Percentiles rank a stretch among this genome's conserved stretches.
These are phyloP conservation scores for Phytophthora podocarpi DNA, from an alignment of 352 stramenopile species.

Conservation along the genomic window DNA sequence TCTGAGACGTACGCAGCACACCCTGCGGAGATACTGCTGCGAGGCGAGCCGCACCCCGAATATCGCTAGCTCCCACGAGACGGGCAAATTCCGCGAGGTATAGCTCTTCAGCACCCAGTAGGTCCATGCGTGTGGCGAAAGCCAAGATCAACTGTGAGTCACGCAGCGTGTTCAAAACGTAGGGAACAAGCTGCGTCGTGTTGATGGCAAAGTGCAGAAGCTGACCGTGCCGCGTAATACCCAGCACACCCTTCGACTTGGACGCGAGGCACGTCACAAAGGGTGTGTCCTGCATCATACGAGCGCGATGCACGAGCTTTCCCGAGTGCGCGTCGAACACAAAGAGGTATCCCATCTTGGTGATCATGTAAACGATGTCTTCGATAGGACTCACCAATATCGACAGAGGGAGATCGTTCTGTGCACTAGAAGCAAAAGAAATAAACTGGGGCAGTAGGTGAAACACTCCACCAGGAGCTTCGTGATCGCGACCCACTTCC, in stretches of 20 bases:
- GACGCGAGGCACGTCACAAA: constrained; percentile 95
- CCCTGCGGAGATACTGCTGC: constrained; percentile 88
- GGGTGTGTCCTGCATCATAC: constrained; percentile 97
- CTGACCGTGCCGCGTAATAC: constrained; percentile 97
- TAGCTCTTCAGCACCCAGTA: constrained; percentile 98
- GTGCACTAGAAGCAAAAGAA: constrained; percentile 95
- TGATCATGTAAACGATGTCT: constrained; percentile 99
- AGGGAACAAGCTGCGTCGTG: constrained; percentile 97
- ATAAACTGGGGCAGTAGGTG: constrained; percentile 93
- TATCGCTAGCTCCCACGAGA: constrained; percentile 85
- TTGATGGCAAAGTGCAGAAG: constrained; percentile 98
- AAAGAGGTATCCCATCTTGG: constrained; percentile 99
- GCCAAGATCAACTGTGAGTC: constrained; percentile 97
- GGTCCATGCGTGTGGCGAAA: constrained; percentile 96
- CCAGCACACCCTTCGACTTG: constrained; percentile 96
- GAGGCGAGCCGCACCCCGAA: constrained; percentile 89
- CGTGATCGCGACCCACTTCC: constrained; percentile 98
- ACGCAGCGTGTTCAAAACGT: constrained; percentile 97
- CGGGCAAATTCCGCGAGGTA: constrained; percentile 99
- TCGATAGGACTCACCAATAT: constrained; percentile 93
- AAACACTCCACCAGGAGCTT: constrained; percentile 95
- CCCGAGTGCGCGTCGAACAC: constrained; percentile 99
- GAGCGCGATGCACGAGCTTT: constrained; percentile 98
- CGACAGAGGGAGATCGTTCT: constrained; percentile 98
- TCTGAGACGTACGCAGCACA: constrained; percentile 96